Evolutionary conservation across 257 asterid species (phyloP).

Genomic region (Rauvolfia tetraphylla): DNA sequence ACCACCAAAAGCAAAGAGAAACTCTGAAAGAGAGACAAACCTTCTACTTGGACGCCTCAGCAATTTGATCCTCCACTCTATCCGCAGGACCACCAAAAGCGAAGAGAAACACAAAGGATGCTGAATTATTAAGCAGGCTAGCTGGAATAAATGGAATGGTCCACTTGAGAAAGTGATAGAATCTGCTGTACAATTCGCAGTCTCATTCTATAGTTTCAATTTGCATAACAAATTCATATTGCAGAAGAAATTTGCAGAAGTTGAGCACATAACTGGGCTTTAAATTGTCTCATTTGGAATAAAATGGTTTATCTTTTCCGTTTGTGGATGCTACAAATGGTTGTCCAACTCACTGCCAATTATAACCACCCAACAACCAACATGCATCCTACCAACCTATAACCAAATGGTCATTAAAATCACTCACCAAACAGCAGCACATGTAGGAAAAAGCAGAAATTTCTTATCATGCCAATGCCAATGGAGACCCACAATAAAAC

Average conservation of each 20-base stretch:
- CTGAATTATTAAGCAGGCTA: neutral
- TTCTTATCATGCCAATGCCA: neutral
- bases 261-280: neutral
- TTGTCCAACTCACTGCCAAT: conserved; percentile 17
- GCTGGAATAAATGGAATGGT: neutral
- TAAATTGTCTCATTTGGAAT: neutral
- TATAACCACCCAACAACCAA: conserved; percentile 37
- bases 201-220: neutral
- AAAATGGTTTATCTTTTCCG: neutral
- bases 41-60: neutral
- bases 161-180: neutral
- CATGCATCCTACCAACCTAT: conserved; percentile 58
- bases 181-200: neutral
- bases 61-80: neutral
- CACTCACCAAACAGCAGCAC: conserved; percentile 21
- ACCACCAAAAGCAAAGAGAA: conserved; percentile 2
- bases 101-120: neutral
- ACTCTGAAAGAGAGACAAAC: neutral
- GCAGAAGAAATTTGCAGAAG: neutral
- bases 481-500: conserved; percentile 4
- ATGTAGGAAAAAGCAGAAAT: conserved; percentile 6
- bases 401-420: conserved; percentile 11
- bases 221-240: neutral
- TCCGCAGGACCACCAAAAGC: conserved; percentile 3
- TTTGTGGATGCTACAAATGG: neutral